Percentiles rank a stretch among this genome's conserved stretches.
These are phyloP conservation scores for Hansenula lynferdii DNA, from an alignment of 1,139 yeast species.

Conservation along the genomic window DNA sequence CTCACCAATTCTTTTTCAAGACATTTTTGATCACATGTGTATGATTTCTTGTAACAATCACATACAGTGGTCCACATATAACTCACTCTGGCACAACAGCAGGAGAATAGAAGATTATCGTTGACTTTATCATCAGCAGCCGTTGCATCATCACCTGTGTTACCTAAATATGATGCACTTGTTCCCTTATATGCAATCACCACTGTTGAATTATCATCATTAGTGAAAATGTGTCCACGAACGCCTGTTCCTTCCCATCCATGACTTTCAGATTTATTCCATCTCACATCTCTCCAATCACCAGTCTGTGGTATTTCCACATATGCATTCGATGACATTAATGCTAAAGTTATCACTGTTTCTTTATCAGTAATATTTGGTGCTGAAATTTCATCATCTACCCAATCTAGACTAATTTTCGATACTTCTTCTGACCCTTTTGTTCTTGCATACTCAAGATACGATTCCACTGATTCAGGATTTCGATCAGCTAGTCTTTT, in stretches of 20 bases:
- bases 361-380: conserved; percentile 76
- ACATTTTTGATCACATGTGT: conserved; percentile 87
- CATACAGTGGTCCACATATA: conserved; percentile 95
- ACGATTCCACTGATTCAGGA: conserved; percentile 63
- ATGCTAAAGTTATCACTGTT: conserved; percentile 71
- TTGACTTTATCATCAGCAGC: conserved; percentile 75
- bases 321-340: conserved; percentile 90
- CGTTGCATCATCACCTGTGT: conserved; percentile 69
- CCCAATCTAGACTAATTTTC: conserved; percentile 49
- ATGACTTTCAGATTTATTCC: conserved; percentile 45
- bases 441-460: conserved; percentile 52
- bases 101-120: conserved; percentile 85
- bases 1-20: conserved; percentile 70
- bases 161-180: conserved; percentile 77
- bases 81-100: conserved; percentile 94
- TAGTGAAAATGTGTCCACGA: conserved; percentile 86
- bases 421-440: conserved; percentile 40
- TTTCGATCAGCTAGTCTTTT: conserved; percentile 51
- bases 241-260: conserved; percentile 90
- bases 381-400: conserved; percentile 40
- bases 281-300: conserved; percentile 86
- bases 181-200: conserved; percentile 91
- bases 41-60: conserved; percentile 82
- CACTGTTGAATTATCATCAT: conserved; percentile 57
- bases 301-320: conserved; percentile 71